Base-by-base conservation (phyloP, 208 protist species). In the Tetramitus jugosus region DNA sequence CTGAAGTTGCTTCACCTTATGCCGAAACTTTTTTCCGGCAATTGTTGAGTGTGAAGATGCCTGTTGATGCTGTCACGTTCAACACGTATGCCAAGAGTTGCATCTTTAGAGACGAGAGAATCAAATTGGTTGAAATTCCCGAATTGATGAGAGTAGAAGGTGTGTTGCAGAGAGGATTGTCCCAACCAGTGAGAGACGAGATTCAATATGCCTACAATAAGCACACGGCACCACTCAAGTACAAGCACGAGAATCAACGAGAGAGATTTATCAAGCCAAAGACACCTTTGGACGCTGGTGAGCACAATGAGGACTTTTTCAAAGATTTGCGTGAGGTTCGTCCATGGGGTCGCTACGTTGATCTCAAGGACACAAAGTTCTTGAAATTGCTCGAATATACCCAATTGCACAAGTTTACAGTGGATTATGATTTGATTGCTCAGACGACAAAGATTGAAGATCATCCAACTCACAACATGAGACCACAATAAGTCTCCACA, bases 61-160 rank as follows among this genome's bases (percentile, higher is more conserved):
- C 42, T 26, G 67, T 39, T 53, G 37, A 74, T 74, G 67, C 42
- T 26, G n/a, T 49, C 6, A 74, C 67, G 8, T 74, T 74, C 10
- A 74, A 74, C 37, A 53, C 40, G 14, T 74, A 53, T 53, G 67
- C 67, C 14, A 74, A 74, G 29, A 42, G 42, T 35, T 74, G 67
- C 37, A 56, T 74, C 17, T 74, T 74, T 74, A 10, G 33, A 31
- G 67, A 74, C 35, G 29, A 74, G 26, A 52, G 67, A 39, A 53
- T 74, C 2, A 74, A 20, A 53, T n/a, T 74, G 6, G 40, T 53
- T 26, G 42, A 53, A 53, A 74, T 74, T 39, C 29, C 10, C 26
- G 67, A 74, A 74, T 29, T 35, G 26, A 74, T 74, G 67, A 74
- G 67, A 74, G 67, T 74, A 29, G 42, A 74, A 39, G 67, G 67